These are phyloP conservation scores for Boletus sp. DNA, from an alignment of 1,284 basidiomycete species.

Conservation along the genomic window DNA sequence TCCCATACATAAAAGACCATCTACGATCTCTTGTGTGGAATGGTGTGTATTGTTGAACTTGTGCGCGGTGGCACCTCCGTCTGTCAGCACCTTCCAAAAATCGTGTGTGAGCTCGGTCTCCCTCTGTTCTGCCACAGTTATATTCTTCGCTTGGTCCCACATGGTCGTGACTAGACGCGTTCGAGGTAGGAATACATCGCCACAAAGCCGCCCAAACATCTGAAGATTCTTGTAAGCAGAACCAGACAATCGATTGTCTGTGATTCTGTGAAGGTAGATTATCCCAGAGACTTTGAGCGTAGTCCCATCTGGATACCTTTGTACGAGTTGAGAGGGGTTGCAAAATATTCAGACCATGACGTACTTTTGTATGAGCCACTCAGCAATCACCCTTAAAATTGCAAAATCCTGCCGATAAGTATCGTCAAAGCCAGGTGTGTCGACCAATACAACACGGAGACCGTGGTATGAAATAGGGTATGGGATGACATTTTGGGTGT, in stretches of 20 bases:
- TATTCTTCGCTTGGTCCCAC: constrained; percentile 23
- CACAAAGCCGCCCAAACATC: constrained; percentile 38
- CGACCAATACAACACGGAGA: constrained; percentile 21
- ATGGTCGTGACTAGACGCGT: constrained; percentile 43
- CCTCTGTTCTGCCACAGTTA: constrained; percentile 9
- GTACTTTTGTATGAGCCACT: constrained; percentile 26
- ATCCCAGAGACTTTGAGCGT: constrained; percentile 36
- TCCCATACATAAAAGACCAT: neutral
- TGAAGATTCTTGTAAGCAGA: constrained; percentile 41
- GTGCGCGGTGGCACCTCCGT: constrained; percentile 29
- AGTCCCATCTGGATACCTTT: constrained; percentile 12
- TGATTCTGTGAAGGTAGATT: constrained; percentile 49
- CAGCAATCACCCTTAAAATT: constrained; percentile 24
- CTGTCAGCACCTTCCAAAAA: constrained; percentile 28
- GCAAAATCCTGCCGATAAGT: constrained; percentile 24
- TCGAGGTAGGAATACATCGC: constrained; percentile 6
- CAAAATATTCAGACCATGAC: neutral
- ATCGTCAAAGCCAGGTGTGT: constrained; percentile 30
- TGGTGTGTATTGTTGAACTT: constrained; percentile 7
- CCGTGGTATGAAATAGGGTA: neutral
- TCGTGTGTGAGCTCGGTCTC: constrained; percentile 23
- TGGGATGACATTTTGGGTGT: constrained; percentile 13
- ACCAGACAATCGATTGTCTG: constrained; percentile 45
- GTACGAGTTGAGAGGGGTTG: neutral
- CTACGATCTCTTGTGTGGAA: constrained; percentile 9